Conservation (phyloP, 495 filamentous ascomycete genomes). For the Penicillium chermesinum region DNA sequence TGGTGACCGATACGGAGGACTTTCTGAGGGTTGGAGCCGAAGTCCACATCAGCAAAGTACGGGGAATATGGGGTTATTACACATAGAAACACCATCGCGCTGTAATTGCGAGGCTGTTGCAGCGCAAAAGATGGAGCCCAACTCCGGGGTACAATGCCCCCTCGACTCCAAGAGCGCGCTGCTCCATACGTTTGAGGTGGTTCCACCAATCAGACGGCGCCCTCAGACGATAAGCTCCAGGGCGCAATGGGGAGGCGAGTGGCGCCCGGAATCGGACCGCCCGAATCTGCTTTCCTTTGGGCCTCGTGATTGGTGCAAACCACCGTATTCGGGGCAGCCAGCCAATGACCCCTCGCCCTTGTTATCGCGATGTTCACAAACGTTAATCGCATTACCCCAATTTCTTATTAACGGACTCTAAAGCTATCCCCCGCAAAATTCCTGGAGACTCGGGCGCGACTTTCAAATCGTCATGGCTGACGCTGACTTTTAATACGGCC, state of each 20-base stretch:
- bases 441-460: neutral
- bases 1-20: constrained; percentile 3
- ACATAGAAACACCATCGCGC: too few species aligned
- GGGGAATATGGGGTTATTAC: too few species aligned
- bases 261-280: neutral
- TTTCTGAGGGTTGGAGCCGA: neutral
- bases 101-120: too few species aligned
- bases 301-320: constrained; percentile 8
- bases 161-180: neutral
- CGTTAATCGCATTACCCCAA: constrained; percentile 19
- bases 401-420: neutral
- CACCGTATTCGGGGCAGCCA: constrained; percentile 13
- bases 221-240: constrained; percentile 18
- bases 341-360: constrained; percentile 8
- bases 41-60: neutral
- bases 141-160: neutral
- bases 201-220: too few species aligned
- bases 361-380: constrained; percentile 10
- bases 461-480: too few species aligned
- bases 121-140: too few species aligned
- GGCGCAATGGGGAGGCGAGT: neutral
- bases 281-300: constrained; percentile 9
- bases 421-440: neutral
- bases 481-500: too few species aligned
- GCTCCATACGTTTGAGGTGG: neutral